Evolutionary conservation across 495 filamentous ascomycete genomes (phyloP), one percentile per base, ranked within the genome.

Genomic region (Alectoria sarmentosa): DNA sequence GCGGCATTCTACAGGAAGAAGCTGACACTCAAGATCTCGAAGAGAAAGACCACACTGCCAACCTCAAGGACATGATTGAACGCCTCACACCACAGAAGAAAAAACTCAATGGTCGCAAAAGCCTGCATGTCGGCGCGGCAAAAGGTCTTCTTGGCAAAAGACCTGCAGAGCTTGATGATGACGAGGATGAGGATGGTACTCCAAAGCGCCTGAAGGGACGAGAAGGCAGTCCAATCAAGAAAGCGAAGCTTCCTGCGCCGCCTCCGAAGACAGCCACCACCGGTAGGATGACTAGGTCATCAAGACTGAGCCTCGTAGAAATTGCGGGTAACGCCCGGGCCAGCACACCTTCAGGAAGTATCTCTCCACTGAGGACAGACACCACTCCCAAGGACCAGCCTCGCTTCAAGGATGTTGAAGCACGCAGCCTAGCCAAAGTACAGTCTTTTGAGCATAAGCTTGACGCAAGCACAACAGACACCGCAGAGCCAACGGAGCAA

Each of bases 141-240:
- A 86, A 80, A 55, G 89, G 89, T 5, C 73, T 92, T 41, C 78
- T 92, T 10, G 89, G 89, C 11, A 92, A 91, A 69, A 79, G 89
- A 28, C 89, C 89, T 8, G 76, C 76, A 10, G 89, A 92, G 70
- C 80, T 90, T 55, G 89, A 91, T 67, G 77, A 82, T 23, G 84
- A 86, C 19, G 73, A 78, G 21, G 88, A 91, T 7, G 88, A 90
- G 21, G 77, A 78, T n/a, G 79, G 79, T 55, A 83, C 87, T 2
- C 81, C 88, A 14, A 90, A 90, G 71, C 80, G 86, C 58, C 77
- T 90, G 32, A 88, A 86, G 71, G 84, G 82, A n/a, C 83, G 82
- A 49, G 82, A 88, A 72, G 84, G 83, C 57, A 92, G 89, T 67
- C 89, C 89, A 6, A 87, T 91, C 67, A 92, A 92, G 75, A 88